Conservation (phyloP, 345 rosid species). For the Citrus unshiu region DNA sequence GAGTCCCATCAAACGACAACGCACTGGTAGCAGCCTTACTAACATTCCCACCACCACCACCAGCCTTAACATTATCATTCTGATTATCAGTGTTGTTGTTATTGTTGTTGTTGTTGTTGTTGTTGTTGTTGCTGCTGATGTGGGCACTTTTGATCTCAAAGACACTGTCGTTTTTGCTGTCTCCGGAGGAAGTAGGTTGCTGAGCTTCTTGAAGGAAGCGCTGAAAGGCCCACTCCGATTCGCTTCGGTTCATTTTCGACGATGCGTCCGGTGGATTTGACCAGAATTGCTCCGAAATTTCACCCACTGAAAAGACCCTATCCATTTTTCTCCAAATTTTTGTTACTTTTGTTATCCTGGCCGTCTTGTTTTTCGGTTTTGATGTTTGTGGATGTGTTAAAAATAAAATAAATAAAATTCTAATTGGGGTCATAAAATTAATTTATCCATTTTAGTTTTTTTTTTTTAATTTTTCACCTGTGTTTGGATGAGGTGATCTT, state of each 20-base stretch:
- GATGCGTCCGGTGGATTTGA: conserved; percentile 16
- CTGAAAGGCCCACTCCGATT: conserved; percentile 81
- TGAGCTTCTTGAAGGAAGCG: conserved; percentile 51
- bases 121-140: neutral
- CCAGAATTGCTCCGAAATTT: conserved; percentile 58
- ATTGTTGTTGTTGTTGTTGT: neutral
- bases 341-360: neutral
- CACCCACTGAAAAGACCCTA: conserved; percentile 55
- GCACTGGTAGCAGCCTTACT: neutral
- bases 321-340: conserved; percentile 32
- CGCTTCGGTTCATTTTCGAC: conserved; percentile 50
- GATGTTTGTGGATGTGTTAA: neutral
- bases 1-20: conserved; percentile 5
- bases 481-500: too few relatives aligned
- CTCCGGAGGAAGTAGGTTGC: conserved; percentile 10
- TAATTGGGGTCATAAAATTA: too few relatives aligned
- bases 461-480: too few relatives aligned
- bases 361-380: neutral
- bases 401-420: too few relatives aligned
- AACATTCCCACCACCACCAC: neutral
- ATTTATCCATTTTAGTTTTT: too few relatives aligned
- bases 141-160: conserved; percentile 27
- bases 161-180: conserved; percentile 22
- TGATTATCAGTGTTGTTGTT: neutral
- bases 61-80: neutral